A percentile compares a stretch with the other conserved stretches of the same genome.
phyloP scores from a whole-genome alignment of 192 early-diverging fungal genomes.

The Podila minutissima region DNA sequence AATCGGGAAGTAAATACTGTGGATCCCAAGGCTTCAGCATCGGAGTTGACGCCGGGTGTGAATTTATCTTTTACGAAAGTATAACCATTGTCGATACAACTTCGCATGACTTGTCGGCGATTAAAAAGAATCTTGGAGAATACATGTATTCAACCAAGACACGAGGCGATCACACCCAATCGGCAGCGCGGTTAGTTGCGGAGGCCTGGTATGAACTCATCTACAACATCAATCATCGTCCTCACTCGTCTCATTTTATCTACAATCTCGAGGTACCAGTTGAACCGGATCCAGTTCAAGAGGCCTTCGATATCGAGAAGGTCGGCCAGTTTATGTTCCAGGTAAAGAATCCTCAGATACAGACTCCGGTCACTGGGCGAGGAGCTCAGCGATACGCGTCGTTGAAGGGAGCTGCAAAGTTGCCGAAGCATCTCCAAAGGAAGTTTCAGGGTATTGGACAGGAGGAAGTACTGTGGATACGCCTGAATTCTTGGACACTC shows the following conservation, averaged over 20 bases:
- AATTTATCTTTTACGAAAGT: too few species aligned
- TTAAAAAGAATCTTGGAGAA: constrained; percentile 2
- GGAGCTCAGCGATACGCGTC: constrained; percentile 12
- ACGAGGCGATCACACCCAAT: constrained; percentile 11
- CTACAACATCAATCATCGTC: neutral
- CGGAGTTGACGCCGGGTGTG: too few species aligned
- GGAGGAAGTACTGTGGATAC: constrained; percentile 19
- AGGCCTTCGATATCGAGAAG: constrained; percentile 9
- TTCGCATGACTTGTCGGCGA: neutral
- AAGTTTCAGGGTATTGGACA: constrained; percentile 17
- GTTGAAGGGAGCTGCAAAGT: constrained; percentile 10
- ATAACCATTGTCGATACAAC: constrained; percentile 10
- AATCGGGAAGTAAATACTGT: too few species aligned
- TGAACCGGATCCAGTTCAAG: constrained; percentile 6
- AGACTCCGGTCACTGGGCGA: constrained; percentile 12
- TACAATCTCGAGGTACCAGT: constrained; percentile 16
- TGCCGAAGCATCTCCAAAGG: constrained; percentile 24
- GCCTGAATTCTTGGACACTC: constrained; percentile 12
- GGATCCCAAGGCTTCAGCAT: too few species aligned
- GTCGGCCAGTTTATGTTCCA: constrained; percentile 21
- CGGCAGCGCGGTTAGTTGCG: constrained; percentile 10
- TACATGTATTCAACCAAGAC: constrained; percentile 30
- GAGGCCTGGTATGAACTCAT: constrained; percentile 17
- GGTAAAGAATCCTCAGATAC: constrained; percentile 26
- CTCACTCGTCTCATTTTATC: constrained; percentile 8